A percentile compares a stretch with the other conserved stretches of the same genome.
phyloP scores from a whole-genome alignment of 495 filamentous ascomycete species.

The Neohortaea acidophila region DNA sequence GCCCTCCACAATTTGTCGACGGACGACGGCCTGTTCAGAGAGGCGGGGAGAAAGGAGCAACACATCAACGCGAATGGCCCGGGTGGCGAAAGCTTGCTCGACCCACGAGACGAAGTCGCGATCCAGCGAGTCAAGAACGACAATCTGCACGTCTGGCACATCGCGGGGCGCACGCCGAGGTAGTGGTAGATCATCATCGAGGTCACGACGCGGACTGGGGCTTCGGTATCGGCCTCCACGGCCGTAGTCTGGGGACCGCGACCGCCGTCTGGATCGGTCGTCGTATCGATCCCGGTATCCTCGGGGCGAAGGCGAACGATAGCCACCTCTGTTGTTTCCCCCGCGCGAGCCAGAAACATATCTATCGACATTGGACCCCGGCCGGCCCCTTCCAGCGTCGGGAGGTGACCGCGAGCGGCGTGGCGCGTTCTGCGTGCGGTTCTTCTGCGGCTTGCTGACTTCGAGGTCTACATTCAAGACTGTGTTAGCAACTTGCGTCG shows the following conservation, averaged over 20 bases:
- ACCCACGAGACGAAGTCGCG: slow-evolving; percentile 70
- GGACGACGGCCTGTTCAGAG: slow-evolving; percentile 57
- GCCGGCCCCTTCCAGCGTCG: slow-evolving; percentile 41
- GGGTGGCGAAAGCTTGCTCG: slow-evolving; percentile 54
- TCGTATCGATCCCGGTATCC: slow-evolving; percentile 46
- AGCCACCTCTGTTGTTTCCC: slow-evolving; percentile 27
- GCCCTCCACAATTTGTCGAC: slow-evolving; percentile 75
- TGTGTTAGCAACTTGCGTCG: background rate
- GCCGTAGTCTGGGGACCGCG: slow-evolving; percentile 35
- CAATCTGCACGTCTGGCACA: slow-evolving; percentile 80
- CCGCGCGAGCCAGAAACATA: slow-evolving; percentile 18
- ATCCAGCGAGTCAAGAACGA: slow-evolving; percentile 66
- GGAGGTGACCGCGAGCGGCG: slow-evolving; percentile 52
- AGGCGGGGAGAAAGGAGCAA: slow-evolving; percentile 67
- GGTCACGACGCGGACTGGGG: slow-evolving; percentile 37
- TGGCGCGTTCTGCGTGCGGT: slow-evolving; percentile 27
- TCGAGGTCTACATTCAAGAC: slow-evolving; percentile 55
- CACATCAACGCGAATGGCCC: slow-evolving; percentile 57
- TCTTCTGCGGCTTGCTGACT: slow-evolving; percentile 69
- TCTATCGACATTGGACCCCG: slow-evolving; percentile 17
- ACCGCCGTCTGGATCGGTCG: slow-evolving; percentile 29
- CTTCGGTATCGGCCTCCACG: slow-evolving; percentile 46
- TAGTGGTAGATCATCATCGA: slow-evolving; percentile 49
- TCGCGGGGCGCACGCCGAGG: slow-evolving; percentile 58
- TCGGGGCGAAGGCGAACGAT: slow-evolving; percentile 34